A percentile compares a stretch with the other conserved stretches of the same genome.
Conservation (phyloP, 2,329 filamentous ascomycete genomes). For the Juglanconis oblonga region DNA sequence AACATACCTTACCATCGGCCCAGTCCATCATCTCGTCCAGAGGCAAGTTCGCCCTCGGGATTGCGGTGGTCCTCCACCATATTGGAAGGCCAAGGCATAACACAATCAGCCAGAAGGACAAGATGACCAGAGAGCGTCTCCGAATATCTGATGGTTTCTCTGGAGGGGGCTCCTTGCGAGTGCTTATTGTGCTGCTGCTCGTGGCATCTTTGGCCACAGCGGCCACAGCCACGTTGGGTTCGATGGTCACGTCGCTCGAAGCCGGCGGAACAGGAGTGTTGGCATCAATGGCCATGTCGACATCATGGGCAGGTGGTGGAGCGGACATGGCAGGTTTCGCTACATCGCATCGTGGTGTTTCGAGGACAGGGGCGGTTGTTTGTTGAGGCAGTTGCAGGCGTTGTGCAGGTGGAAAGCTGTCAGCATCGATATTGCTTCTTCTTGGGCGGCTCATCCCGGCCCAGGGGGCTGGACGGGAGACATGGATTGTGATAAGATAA, state of each 20-base stretch:
- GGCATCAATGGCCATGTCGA: slow-evolving; percentile 1
- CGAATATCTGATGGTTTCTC: slow-evolving; percentile 69
- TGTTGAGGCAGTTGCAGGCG: neutral
- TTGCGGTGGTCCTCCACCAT: slow-evolving; percentile 94
- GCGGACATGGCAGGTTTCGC: slow-evolving; percentile 14
- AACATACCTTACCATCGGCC: slow-evolving; percentile 79
- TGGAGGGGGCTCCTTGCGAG: slow-evolving; percentile 62
- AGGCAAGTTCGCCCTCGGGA: slow-evolving; percentile 82
- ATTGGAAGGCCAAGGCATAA: slow-evolving; percentile 81
- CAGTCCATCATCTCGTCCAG: slow-evolving; percentile 84
- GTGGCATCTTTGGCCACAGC: slow-evolving; percentile 3
- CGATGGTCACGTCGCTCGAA: neutral
- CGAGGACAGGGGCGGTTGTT: neutral
- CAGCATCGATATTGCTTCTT: neutral
- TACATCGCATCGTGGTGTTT: slow-evolving; percentile 6
- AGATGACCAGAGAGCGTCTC: slow-evolving; percentile 70
- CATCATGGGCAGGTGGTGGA: slow-evolving; percentile 10
- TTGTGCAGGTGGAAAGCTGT: neutral
- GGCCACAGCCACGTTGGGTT: neutral
- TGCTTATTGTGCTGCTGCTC: slow-evolving; percentile 4
- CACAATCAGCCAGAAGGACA: slow-evolving; percentile 89
- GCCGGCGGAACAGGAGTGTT: neutral
- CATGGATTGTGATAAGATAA: too few relatives aligned
- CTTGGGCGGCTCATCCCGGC: too few relatives aligned
- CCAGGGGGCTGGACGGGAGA: too few relatives aligned